Base-by-base conservation (phyloP, 257 asterid genomes). In the Penstemon davidsonii region DNA sequence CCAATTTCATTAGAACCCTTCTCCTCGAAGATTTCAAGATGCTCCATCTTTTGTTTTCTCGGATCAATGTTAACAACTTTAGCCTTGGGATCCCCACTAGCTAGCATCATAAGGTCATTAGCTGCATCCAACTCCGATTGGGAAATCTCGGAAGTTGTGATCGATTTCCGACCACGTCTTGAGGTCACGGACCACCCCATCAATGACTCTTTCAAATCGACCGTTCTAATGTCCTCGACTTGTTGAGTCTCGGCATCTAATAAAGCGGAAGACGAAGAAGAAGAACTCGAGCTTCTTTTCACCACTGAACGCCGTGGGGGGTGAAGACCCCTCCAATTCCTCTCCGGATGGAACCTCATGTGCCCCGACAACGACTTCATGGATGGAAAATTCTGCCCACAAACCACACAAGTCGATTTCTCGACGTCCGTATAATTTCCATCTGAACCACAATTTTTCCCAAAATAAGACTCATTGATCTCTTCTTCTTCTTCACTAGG, bases 281-380 rank as follows among this genome's bases (percentile, higher is more conserved):
- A n/a, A 40, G 46, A 62, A 37, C 63, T 61, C 46, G 33, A 25
- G 33, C 33, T 25, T 25, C 64, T 13, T 12, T 46, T 46, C 43
- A 54, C 33, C 7, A 56, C 5, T 2, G 76, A 60, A 4, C 75
- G 57, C 0, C 86, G 86, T 2, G 83, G 80, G 3, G 87, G 87
- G 3, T 59, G 82, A 74, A 78, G 76, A 4, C 88, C 88, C 61
- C 81, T 74, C 86, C 86, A 84, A 1, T 56, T 71, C 55, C 86
- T 76, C 25, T 75, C 83, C 0, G 88, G 86, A 54, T 83, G 88
- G 51, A 78, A 80, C 64, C 86, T 81, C 88, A 83, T 81, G 70
- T 83, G 88, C 73, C 88, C 88, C 52, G 59, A 81, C 65, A 83
- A 41, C 5, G 88, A 78, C 50, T 80, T 83, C 81, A 70, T 62